phyloP scores from a whole-genome alignment of 2,329 filamentous ascomycete genomes.

The Fusarium sp. region DNA sequence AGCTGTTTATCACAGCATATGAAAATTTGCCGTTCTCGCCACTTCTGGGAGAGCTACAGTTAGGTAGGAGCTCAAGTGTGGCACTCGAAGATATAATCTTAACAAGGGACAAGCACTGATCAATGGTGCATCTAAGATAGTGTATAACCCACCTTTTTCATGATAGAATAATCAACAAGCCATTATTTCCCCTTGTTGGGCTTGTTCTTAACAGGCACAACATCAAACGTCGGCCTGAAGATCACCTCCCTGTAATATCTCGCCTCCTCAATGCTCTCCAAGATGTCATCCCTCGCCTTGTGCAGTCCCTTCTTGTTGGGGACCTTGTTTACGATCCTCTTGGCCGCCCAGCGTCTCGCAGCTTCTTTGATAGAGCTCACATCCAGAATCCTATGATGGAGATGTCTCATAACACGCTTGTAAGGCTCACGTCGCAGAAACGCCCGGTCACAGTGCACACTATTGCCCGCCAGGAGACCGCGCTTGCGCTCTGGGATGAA shows the following conservation, averaged over 20 bases:
- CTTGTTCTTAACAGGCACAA: constrained; percentile 44
- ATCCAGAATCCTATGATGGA: constrained; percentile 93
- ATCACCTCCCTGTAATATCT: constrained; percentile 81
- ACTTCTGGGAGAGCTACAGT: background rate
- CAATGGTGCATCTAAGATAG: background rate
- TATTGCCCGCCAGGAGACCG: constrained; percentile 90
- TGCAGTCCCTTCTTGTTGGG: constrained; percentile 83
- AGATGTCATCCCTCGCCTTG: constrained; percentile 87
- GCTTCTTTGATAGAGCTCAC: constrained; percentile 95
- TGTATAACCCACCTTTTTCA: constrained; percentile 20
- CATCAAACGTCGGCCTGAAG: constrained; percentile 63
- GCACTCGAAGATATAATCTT: constrained; percentile 4
- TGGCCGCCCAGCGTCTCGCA: constrained; percentile 79
- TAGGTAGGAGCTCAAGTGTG: constrained; percentile 19
- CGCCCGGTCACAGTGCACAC: constrained; percentile 87
- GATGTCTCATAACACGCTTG: constrained; percentile 76
- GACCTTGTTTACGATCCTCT: constrained; percentile 63
- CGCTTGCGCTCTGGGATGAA: constrained; percentile 75
- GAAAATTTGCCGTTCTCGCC: constrained; percentile 1
- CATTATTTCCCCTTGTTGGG: constrained; percentile 29
- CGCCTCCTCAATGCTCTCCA: constrained; percentile 95
- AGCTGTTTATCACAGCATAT: background rate
- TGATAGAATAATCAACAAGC: background rate
- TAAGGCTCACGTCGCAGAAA: constrained; percentile 86
- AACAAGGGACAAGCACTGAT: background rate